Percentiles rank a stretch among this genome's conserved stretches.
phyloP scores from a whole-genome alignment of 2,329 filamentous ascomycete genomes.

The Sclerotinia spermophila region DNA sequence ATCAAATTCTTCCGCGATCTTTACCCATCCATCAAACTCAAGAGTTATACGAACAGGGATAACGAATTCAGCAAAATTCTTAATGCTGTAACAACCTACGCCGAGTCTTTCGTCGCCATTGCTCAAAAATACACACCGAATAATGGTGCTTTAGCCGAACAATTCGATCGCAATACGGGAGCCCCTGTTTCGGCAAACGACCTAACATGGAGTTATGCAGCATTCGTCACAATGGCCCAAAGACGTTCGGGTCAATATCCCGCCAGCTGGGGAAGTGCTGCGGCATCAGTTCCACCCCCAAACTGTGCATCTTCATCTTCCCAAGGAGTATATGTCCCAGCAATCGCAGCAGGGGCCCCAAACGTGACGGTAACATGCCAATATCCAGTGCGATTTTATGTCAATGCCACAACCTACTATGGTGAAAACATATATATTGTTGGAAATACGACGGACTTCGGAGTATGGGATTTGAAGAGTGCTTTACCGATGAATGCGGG shows the following conservation, averaged over 20 bases:
- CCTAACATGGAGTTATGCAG: conserved; percentile 71
- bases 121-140: conserved; percentile 49
- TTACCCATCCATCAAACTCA: conserved; percentile 53
- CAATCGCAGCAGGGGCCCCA: conserved; percentile 44
- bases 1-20: conserved; percentile 69
- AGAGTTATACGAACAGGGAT: conserved; percentile 60
- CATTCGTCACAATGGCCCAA: conserved; percentile 59
- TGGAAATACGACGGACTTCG: conserved; percentile 44
- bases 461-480: conserved; percentile 41
- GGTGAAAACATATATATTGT: conserved; percentile 48
- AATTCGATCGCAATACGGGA: conserved; percentile 56
- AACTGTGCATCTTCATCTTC: conserved; percentile 47
- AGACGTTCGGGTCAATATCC: conserved; percentile 54
- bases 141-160: conserved; percentile 62
- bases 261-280: conserved; percentile 49
- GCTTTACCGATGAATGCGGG: conserved; percentile 40
- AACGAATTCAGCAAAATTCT: conserved; percentile 47
- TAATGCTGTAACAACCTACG: conserved; percentile 59
- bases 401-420: conserved; percentile 45
- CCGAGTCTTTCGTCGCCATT: conserved; percentile 51
- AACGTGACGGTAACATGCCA: conserved; percentile 32
- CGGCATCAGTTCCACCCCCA: conserved; percentile 46
- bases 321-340: conserved; percentile 47
- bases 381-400: conserved; percentile 43
- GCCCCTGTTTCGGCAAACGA: conserved; percentile 58